Evolutionary conservation across 768 basidiomycete genomes (phyloP).

Genomic region (Tubosaeta sp.): DNA sequence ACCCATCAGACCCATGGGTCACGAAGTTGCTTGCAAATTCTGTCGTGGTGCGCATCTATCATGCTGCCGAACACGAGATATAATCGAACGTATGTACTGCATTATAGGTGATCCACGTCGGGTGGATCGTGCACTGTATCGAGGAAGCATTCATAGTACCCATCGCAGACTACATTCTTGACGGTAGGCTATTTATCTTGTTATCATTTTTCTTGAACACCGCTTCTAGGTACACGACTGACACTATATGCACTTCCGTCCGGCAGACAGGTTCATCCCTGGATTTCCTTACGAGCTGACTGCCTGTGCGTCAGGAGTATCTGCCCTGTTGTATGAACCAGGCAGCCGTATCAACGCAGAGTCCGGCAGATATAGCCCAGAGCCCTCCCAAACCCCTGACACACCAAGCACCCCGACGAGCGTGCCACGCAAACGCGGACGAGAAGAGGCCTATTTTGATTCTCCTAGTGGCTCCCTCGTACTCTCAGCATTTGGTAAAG

Average conservation of each 20-base stretch:
- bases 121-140: constrained; percentile 30
- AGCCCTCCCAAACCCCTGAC: constrained; percentile 7
- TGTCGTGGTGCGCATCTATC: constrained; percentile 21
- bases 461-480: constrained; percentile 25
- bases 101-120: constrained; percentile 27
- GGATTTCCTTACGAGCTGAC: constrained; percentile 18
- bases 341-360: not conserved
- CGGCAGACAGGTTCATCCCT: constrained; percentile 16
- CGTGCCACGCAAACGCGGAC: constrained; percentile 24
- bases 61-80: not conserved
- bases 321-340: constrained; percentile 1
- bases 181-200: constrained; percentile 21
- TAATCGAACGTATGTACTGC: constrained; percentile 3
- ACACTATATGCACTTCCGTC: constrained; percentile 1
- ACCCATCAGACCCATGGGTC: constrained; percentile 27
- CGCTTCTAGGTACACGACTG: not conserved
- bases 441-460: constrained; percentile 27
- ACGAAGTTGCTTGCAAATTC: constrained; percentile 24
- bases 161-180: constrained; percentile 27
- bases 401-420: constrained; percentile 25
- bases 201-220: not conserved
- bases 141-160: constrained; percentile 23
- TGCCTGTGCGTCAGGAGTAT: not conserved
- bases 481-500: constrained; percentile 28
- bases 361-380: not conserved